These are phyloP conservation scores for Perkinsela sp. DNA, from an alignment of 208 protist genomes.

Conservation along the genomic window DNA sequence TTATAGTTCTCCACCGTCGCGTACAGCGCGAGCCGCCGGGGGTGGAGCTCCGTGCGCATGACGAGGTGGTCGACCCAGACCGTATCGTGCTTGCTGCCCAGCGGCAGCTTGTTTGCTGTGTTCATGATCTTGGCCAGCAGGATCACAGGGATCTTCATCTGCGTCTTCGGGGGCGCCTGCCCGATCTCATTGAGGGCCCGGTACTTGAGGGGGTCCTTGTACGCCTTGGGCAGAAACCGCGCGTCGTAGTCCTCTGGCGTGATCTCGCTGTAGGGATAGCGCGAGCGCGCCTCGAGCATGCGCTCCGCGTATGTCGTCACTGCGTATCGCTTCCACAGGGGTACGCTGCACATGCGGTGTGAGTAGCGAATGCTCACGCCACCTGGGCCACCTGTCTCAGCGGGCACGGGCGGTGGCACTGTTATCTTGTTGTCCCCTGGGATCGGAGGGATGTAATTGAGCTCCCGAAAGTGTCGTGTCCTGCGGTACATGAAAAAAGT, in stretches of 20 bases:
- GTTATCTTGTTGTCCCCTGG: slow-evolving; percentile 41
- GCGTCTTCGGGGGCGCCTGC: slow-evolving; percentile 32
- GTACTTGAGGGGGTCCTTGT: slow-evolving; percentile 32
- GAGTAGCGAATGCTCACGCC: slow-evolving; percentile 51
- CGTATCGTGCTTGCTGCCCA: slow-evolving; percentile 42
- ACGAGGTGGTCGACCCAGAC: slow-evolving; percentile 32
- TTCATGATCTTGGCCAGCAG: slow-evolving; percentile 51
- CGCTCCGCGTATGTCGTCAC: slow-evolving; percentile 33
- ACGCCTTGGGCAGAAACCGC: slow-evolving; percentile 32
- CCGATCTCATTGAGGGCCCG: slow-evolving; percentile 42
- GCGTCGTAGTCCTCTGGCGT: slow-evolving; percentile 47
- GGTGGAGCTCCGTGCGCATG: slow-evolving; percentile 37
- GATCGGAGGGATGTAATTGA: slow-evolving; percentile 40
- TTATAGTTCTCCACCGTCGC: slow-evolving; percentile 45
- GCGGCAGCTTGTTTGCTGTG: slow-evolving; percentile 20
- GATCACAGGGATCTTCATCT: slow-evolving; percentile 36
- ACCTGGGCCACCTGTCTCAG: slow-evolving; percentile 43
- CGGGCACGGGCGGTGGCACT: slow-evolving; percentile 39
- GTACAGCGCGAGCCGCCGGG: slow-evolving; percentile 54
- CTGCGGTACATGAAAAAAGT: too few relatives aligned
- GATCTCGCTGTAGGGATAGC: slow-evolving; percentile 38
- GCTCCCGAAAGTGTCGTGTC: slow-evolving; percentile 9
- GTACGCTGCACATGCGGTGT: slow-evolving; percentile 31
- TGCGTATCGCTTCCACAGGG: slow-evolving; percentile 63
- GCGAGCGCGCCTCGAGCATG: slow-evolving; percentile 45